These are phyloP conservation scores for Pseudogymnoascus sp. DNA, from an alignment of 2,329 filamentous ascomycete species.

Conservation along the genomic window DNA sequence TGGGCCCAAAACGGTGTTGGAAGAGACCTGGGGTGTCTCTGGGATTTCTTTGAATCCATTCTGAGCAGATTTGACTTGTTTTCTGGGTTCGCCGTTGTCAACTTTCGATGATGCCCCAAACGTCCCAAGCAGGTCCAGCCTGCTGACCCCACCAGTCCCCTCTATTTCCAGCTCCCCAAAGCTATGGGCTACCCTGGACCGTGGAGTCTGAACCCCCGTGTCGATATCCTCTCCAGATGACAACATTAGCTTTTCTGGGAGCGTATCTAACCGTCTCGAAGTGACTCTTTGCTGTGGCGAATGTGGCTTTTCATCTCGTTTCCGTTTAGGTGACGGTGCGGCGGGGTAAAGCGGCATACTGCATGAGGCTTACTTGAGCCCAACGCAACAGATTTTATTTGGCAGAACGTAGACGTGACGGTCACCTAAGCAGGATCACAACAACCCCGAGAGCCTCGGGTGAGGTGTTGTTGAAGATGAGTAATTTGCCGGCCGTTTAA, in stretches of 20 bases:
- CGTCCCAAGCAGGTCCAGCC: conserved; percentile 17
- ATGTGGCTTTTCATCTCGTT: conserved; percentile 7
- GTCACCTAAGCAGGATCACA: neutral
- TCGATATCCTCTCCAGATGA: neutral
- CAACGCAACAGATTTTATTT: neutral
- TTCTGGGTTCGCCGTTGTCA: neutral
- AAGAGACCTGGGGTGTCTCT: conserved; percentile 20
- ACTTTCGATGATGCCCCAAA: neutral
- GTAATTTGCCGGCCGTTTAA: conserved; percentile 1
- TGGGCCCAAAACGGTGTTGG: conserved; percentile 9
- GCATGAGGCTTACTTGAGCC: conserved; percentile 3
- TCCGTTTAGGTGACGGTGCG: conserved; percentile 7
- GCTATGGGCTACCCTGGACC: conserved; percentile 26
- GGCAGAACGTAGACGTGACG: neutral
- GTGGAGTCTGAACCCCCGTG: conserved; percentile 13
- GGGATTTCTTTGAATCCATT: conserved; percentile 19
- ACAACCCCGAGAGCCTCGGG: neutral
- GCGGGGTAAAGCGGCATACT: conserved; percentile 3
- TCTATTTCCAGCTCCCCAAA: conserved; percentile 26
- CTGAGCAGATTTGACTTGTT: neutral
- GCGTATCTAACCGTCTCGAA: neutral
- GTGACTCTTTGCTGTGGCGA: neutral
- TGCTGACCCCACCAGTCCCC: conserved; percentile 16
- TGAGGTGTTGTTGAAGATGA: conserved; percentile 2
- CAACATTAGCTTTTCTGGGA: neutral